Conservation (phyloP, 2,329 filamentous ascomycete species). For the Aspergillus sp. region DNA sequence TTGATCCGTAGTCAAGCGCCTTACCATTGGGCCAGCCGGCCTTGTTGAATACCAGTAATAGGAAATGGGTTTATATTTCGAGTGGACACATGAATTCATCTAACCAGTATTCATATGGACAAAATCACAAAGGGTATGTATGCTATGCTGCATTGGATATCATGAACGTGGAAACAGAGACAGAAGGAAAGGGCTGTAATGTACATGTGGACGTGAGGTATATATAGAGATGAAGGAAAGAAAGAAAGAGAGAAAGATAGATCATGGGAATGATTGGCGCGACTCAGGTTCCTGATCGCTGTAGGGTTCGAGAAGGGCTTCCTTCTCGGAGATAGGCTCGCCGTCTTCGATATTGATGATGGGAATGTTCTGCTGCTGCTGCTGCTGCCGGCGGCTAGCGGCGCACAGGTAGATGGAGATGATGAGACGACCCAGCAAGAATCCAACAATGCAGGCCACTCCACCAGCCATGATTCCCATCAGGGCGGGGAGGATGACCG, state of each 20-base stretch:
- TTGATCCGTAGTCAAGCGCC: constrained; percentile 56
- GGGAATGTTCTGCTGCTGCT: not conserved
- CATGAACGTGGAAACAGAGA: not conserved
- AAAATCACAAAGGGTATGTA: not conserved
- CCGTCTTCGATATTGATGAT: constrained; percentile 9
- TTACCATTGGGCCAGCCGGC: constrained; percentile 38
- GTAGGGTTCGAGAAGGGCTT: constrained; percentile 9
- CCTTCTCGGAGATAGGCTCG: constrained; percentile 20
- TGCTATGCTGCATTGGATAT: constrained; percentile 14
- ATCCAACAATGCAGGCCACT: constrained; percentile 41
- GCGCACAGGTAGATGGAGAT: constrained; percentile 12
- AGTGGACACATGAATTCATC: not conserved
- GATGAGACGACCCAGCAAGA: constrained; percentile 33
- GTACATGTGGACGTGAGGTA: not conserved
- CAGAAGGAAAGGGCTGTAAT: not conserved
- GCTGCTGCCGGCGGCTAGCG: constrained; percentile 4
- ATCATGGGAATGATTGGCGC: not conserved
- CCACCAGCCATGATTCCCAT: constrained; percentile 41
- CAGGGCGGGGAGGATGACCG: constrained; percentile 42
- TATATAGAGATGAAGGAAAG: constrained; percentile 2
- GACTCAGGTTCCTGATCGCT: constrained; percentile 3
- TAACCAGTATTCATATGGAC: not conserved
- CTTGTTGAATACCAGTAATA: not conserved
- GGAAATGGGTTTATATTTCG: not conserved
- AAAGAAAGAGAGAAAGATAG: not conserved